Percentiles rank a stretch among this genome's conserved stretches.
phyloP scores from a whole-genome alignment of 129 eudicot species.

The Kitagawia praeruptora region DNA sequence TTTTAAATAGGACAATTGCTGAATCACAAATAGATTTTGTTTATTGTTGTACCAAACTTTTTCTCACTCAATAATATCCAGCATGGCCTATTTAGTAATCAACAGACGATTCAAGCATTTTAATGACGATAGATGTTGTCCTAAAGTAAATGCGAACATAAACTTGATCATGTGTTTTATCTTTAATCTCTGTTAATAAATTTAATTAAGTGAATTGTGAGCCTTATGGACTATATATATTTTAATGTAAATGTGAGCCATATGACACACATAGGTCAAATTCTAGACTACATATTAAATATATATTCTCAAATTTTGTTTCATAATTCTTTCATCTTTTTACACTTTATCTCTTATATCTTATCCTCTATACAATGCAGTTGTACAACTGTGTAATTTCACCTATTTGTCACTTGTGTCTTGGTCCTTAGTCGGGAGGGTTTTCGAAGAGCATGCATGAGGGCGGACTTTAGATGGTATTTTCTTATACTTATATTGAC shows the following conservation, averaged over 20 bases:
- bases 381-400: constrained; percentile 96
- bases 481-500: constrained; percentile 17
- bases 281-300: not conserved
- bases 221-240: not conserved
- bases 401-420: constrained; percentile 76
- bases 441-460: constrained; percentile 91
- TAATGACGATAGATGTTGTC: not conserved
- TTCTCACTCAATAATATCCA: not conserved
- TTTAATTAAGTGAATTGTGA: not conserved
- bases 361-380: no score
- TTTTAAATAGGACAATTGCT: no score
- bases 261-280: not conserved
- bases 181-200: not conserved
- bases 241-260: not conserved
- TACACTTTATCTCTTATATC: no score
- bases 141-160: not conserved
- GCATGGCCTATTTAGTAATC: not conserved
- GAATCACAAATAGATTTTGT: not conserved
- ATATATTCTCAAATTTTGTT: not conserved
- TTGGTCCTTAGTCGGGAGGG: constrained; percentile 96
- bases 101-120: not conserved
- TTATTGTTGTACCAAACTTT: not conserved
- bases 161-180: not conserved
- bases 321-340: not conserved
- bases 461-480: constrained; percentile 79